A percentile compares a stretch with the other conserved stretches of the same genome.
Conservation (phyloP, 73 alveolate species). For the Blepharisma stoltei region DNA sequence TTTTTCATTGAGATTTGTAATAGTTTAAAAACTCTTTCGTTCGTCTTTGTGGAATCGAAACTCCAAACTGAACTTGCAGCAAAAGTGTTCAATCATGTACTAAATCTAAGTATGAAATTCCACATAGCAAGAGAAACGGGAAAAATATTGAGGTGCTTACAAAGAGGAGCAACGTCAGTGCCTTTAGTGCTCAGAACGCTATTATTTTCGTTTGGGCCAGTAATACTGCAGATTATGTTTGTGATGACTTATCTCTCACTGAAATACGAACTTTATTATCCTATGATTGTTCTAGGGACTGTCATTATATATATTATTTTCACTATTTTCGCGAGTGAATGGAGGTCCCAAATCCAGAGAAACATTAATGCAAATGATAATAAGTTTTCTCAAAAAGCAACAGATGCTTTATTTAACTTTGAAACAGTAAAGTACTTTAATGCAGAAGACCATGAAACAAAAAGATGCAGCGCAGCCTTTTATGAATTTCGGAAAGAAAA, state of each 20-base stretch:
- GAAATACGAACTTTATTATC: conserved; percentile 35
- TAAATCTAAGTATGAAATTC: conserved; percentile 46
- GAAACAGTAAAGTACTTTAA: conserved; percentile 69
- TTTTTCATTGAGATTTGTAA: not conserved
- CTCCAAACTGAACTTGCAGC: not conserved
- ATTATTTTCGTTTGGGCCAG: conserved; percentile 45
- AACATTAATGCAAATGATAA: conserved; percentile 38
- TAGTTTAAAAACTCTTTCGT: not conserved
- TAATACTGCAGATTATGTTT: conserved; percentile 42
- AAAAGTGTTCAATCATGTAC: conserved; percentile 53
- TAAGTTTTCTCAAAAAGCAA: conserved; percentile 52
- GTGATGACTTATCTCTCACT: conserved; percentile 30
- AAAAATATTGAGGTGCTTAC: conserved; percentile 43
- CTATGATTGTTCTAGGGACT: conserved; percentile 28
- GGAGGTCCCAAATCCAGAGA: conserved; percentile 57
- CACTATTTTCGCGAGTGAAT: conserved; percentile 53
- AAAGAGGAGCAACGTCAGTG: conserved; percentile 56
- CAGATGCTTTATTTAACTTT: conserved; percentile 64
- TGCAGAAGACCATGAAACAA: conserved; percentile 56
- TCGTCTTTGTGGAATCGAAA: conserved; percentile 20
- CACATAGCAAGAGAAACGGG: conserved; percentile 68
- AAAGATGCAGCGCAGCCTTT: conserved; percentile 45
- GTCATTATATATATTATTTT: conserved; percentile 40
- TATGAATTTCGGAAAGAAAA: conserved; percentile 42
- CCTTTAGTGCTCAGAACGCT: conserved; percentile 38